Evolutionary conservation across 139 green algal species (phyloP), one percentile per base, ranked within the genome.

Genomic region (Chlorella sp.): DNA sequence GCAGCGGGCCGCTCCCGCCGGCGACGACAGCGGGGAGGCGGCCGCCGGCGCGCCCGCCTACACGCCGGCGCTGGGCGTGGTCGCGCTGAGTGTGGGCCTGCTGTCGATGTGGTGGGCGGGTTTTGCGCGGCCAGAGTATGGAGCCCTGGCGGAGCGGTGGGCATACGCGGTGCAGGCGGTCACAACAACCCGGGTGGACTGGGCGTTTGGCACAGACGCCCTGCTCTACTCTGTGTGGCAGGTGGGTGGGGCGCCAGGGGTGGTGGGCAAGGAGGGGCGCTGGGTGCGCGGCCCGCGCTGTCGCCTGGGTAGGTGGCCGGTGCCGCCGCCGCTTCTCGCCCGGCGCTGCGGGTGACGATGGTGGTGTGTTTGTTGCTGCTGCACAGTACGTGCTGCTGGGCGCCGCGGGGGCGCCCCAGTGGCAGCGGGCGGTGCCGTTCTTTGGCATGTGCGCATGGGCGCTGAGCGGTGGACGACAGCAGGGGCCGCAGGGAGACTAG

Each of bases 141-240:
- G 82, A 0, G 89, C 87, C 48, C 61, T 95, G 27, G 61, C 67
- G 5, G 85, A 83, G 8, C 76, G 92, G 9, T 53, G 75, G 56
- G 63, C 81, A 0, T 92, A 90, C 23, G 82, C 91, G 12, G 17
- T 73, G 0, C n/a, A 69, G 5, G 70, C 72, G 25, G 76, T 87
- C 45, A 69, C 48, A 21, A 71, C 29, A 48, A 87, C 92, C 59
- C 81, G 91, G 35, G 91, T 90, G 6, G 94, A 93, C 64, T 97
- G 81, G 83, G 93, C 93, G 7, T 97, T 97, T 81, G 62, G 84
- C 4, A 58, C 96, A 60, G 93, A 97, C 75, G 70, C 81, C 6
- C 53, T 59, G 0, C 74, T 97, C 50, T 97, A 96, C 80, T 77
- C 48, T 19, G 76, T 93, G 17, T 97, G 87, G 84, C 93, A 97